Evolutionary conservation across 345 rosid species (phyloP).

Genomic region (Pugionium cornutum): DNA sequence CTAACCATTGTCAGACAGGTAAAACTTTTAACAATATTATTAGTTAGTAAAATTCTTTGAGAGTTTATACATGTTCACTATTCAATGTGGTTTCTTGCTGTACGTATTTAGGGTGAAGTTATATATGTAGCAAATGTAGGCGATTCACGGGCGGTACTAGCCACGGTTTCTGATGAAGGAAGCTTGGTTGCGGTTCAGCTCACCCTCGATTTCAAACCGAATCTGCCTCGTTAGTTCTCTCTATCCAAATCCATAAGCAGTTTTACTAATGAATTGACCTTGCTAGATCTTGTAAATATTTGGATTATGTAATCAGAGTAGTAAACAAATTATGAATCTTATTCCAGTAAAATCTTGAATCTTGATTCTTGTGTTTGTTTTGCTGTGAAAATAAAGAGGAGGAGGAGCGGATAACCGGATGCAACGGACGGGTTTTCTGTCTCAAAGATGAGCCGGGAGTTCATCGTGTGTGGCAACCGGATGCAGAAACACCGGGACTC

Average conservation of each 20-base stretch:
- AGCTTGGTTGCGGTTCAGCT: constrained; percentile 77
- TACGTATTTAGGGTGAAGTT: constrained; percentile 60
- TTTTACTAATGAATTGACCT: background rate
- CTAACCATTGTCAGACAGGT: constrained; percentile 87
- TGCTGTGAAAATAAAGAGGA: constrained; percentile 56
- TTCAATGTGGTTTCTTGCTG: constrained; percentile 24
- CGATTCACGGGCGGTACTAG: constrained; percentile 93
- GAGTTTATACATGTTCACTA: background rate
- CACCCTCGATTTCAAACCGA: constrained; percentile 87
- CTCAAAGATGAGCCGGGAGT: constrained; percentile 86
- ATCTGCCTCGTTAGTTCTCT: constrained; percentile 74
- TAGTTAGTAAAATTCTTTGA: background rate
- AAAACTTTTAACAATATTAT: background rate
- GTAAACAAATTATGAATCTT: background rate
- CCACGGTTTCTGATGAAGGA: constrained; percentile 75
- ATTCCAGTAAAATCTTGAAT: constrained; percentile 3
- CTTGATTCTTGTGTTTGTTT: constrained; percentile 14
- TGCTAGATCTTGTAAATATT: background rate
- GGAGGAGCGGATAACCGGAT: constrained; percentile 68
- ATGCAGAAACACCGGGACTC: constrained; percentile 75
- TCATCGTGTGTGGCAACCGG: constrained; percentile 88
- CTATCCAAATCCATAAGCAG: background rate
- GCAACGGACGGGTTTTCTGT: constrained; percentile 81
- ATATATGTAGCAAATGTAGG: constrained; percentile 80
- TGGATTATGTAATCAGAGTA: background rate